These are phyloP conservation scores for Globisporangium mamillatum DNA, from an alignment of 352 stramenopile species.

Conservation along the genomic window DNA sequence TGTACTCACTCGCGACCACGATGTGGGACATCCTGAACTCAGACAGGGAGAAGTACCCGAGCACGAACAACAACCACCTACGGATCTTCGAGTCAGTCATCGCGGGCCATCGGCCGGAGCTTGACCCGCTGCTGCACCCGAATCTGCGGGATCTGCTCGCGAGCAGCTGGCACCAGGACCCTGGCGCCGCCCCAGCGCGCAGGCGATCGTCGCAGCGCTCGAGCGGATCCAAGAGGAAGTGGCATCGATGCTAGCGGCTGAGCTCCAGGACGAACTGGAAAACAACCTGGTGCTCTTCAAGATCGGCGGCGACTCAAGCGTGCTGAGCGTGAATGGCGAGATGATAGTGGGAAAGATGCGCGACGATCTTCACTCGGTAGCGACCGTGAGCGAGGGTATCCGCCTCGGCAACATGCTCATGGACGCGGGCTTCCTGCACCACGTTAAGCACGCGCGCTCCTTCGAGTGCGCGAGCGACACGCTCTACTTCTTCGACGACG, in stretches of 20 bases:
- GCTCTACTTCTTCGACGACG: constrained; percentile 54
- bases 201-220: constrained; percentile 37
- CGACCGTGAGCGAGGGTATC: constrained; percentile 25
- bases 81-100: constrained; percentile 48
- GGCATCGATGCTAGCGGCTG: constrained; percentile 33
- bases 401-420: constrained; percentile 58
- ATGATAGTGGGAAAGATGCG: neutral
- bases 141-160: constrained; percentile 36
- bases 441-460: constrained; percentile 38
- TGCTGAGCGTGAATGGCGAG: constrained; percentile 26
- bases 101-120: constrained; percentile 22
- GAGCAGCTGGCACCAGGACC: constrained; percentile 37
- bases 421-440: constrained; percentile 50
- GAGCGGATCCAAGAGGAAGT: constrained; percentile 51
- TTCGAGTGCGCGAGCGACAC: constrained; percentile 31
- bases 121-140: constrained; percentile 33
- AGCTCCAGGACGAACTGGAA: constrained; percentile 27
- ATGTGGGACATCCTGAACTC: constrained; percentile 71
- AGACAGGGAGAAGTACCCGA: constrained; percentile 43
- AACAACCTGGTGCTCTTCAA: constrained; percentile 16
- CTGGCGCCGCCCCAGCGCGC: constrained; percentile 33
- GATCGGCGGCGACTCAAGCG: constrained; percentile 15
- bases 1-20: constrained; percentile 51
- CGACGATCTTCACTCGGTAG: neutral
- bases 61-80: constrained; percentile 47